Evolutionary conservation across 805 yeast genomes (phyloP), one percentile per base, ranked within the genome.

Genomic region (Wickerhamomyces kurtzmanii): DNA sequence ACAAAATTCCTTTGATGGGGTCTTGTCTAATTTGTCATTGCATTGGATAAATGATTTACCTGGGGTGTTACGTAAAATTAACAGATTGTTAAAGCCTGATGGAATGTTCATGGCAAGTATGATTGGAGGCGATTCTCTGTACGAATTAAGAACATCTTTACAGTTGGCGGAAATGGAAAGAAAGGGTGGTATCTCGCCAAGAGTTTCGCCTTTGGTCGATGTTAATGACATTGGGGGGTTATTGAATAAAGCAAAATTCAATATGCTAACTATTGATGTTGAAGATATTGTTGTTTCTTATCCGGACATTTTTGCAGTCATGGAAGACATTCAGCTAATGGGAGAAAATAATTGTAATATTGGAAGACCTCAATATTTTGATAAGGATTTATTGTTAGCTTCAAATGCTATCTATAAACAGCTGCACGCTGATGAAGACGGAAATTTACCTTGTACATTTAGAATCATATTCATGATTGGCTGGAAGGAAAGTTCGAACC

Each of bases 31-130:
- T 47, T 50, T 82, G 38, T 67, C 82, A 14, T 46, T 84, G 46
- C 94, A 84, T 50, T 84, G 94, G 94, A 73, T 81, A 33, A 84
- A 84, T 43, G 87, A 84, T 41, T 62, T 84, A n/a, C 94, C 94
- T 0, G 59, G 63, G 2, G 68, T 72, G 3, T 62, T 83, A 28
- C 49, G 53, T 12, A 63, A 69, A 33, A 64, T 83, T 39, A 70
- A 74, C 45, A 45, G 54, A 5, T 62, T 80, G 15, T 57, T 84
- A 20, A 71, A 70, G 34, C 89, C 89, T 2, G 93, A 84, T 49
- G 89, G 94, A 2, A 59, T 86, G 44, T 80, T 84, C 39, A 65
- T 84, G 63, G 93, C 82, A 2, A 69, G 85, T 14, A 68, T 84
- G 65, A 69, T 81, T 39, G 91, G 89, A 13, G 89, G 87, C 8